Conservation (phyloP, 805 yeast species). For the Pichia kluyveri region DNA sequence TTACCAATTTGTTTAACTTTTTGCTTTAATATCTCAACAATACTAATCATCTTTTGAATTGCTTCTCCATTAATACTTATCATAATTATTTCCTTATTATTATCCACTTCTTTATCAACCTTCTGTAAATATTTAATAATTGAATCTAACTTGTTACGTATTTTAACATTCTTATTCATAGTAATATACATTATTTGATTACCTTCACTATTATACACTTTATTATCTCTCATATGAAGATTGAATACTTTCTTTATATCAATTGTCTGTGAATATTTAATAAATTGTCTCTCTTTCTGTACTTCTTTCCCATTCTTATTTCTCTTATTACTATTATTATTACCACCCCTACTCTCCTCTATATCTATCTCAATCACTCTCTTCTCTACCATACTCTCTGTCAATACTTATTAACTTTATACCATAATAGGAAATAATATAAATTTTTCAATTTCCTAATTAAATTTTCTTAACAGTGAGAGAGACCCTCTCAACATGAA, state of each 20-base stretch:
- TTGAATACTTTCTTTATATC: conserved; percentile 1
- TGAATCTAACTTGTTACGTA: conserved; percentile 13
- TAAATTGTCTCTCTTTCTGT: not conserved
- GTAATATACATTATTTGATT: not conserved
- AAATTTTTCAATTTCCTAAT: no score
- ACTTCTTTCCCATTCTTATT: no score
- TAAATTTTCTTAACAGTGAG: no score
- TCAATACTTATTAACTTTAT: no score
- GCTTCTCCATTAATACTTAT: conserved; percentile 14
- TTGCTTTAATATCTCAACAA: conserved; percentile 24
- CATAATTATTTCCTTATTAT: conserved; percentile 10
- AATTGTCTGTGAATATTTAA: conserved; percentile 4
- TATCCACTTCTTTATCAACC: not conserved
- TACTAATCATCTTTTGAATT: conserved; percentile 23
- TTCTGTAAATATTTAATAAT: conserved; percentile 8
- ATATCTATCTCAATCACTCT: no score
- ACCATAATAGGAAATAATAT: no score
- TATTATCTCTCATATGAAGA: not conserved
- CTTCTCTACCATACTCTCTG: no score
- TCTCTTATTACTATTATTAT: not conserved
- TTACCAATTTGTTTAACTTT: conserved; percentile 8
- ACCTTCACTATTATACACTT: not conserved
- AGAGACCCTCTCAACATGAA: no score
- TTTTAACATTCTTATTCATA: conserved; percentile 17
- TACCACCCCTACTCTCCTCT: not conserved